Evolutionary conservation across 805 yeast species (phyloP).

Genomic region (Candida takata): DNA sequence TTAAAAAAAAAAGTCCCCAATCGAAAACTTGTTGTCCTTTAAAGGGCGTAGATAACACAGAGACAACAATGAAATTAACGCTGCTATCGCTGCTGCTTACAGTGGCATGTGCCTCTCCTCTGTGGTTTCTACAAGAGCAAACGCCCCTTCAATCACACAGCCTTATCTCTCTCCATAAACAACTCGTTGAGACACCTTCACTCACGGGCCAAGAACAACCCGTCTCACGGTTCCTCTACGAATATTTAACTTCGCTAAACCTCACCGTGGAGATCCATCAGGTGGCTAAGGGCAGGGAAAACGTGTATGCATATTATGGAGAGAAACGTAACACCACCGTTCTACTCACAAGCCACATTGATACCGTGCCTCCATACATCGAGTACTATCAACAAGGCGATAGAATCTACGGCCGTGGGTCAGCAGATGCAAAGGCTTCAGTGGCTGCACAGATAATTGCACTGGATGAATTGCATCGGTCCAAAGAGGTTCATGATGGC

Average conservation of each 20-base stretch:
- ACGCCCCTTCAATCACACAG: slow-evolving; percentile 12
- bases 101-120: slow-evolving; percentile 7
- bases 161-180: slow-evolving; percentile 20
- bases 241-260: slow-evolving; percentile 26
- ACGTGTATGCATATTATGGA: slow-evolving; percentile 51
- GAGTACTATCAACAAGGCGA: slow-evolving; percentile 41
- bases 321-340: slow-evolving; percentile 39
- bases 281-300: slow-evolving; percentile 32
- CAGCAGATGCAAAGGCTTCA: slow-evolving; percentile 66
- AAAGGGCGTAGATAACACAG: too few relatives aligned
- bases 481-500: slow-evolving; percentile 37
- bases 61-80: slow-evolving; percentile 7
- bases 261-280: slow-evolving; percentile 44
- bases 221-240: slow-evolving; percentile 12
- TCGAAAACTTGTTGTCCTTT: too few relatives aligned
- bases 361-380: slow-evolving; percentile 65
- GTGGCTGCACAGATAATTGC: slow-evolving; percentile 58
- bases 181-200: slow-evolving; percentile 22
- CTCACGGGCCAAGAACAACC: slow-evolving; percentile 15
- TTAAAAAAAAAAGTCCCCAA: too few relatives aligned
- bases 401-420: slow-evolving; percentile 56
- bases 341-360: slow-evolving; percentile 57
- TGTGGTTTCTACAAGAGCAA: slow-evolving; percentile 4
- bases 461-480: slow-evolving; percentile 37
- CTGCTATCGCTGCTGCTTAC: slow-evolving; percentile 5